Evolutionary conservation across 2,329 filamentous ascomycete genomes (phyloP), one percentile per base, ranked within the genome.

Genomic region (Pyrenochaeta sp.): DNA sequence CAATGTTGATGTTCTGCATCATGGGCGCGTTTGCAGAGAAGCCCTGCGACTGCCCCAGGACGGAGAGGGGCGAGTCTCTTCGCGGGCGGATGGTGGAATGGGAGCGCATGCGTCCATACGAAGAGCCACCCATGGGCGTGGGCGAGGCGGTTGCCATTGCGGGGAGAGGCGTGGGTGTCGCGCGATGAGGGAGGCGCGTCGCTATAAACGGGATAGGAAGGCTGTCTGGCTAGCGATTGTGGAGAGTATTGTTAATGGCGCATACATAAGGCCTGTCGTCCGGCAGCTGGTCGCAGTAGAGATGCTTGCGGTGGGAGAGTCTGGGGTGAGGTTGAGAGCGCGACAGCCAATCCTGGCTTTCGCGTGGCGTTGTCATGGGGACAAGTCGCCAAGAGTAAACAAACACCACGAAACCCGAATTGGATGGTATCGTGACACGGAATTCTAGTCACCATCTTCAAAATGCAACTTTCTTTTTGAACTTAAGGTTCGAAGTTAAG

Each of bases 1-100:
- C 86, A 56, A 86, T 74, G 61, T 75, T 67, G 53, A 79, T 76
- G 54, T 73, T 74, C 58, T 77, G 74, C 62, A 77, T 70, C 69
- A 73, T 73, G 13, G 72, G 72, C 51, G 70, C 74, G 48, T 77
- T 65, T 19, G 74, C 68, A 15, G 70, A 67, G 53, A 77, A 77
- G 51, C 74, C 76, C 52, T 74, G 68, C 15, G 72, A 72, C 32
- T 73, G 71, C 23, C 70, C 66, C 49, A 77, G 66, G 15, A 72
- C 67, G 10, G 74, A 73, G 40, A 78, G 64, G 18, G 77, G 77
- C 37, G 77, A 79, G 49, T 75, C 73, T 60, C 75, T 70, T 46
- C 74, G 65, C 34, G 63, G 63, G 9, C 67, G 65, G 48, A 67
- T 63, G 3, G 58, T 63, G 7, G 69, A 65, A 22, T 65, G 61